Evolutionary conservation across 2,329 filamentous ascomycete genomes (phyloP).

Genomic region (Pseudomassariella vexata): DNA sequence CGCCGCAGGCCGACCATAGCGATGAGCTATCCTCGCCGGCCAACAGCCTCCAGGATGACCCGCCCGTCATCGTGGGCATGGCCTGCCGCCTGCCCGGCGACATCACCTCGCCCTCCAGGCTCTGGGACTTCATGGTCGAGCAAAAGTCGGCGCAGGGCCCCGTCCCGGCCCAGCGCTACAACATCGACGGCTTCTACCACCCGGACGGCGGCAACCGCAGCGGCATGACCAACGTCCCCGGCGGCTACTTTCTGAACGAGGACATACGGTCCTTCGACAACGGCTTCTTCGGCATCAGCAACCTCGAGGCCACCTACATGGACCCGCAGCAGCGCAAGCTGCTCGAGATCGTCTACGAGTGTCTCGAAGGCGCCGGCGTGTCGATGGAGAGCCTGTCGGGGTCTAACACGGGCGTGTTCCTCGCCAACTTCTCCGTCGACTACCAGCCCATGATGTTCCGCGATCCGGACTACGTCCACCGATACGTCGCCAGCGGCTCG

Average conservation of each 20-base stretch:
- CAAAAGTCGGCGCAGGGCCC: conserved; percentile 24
- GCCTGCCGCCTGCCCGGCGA: conserved; percentile 35
- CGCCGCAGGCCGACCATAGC: no score
- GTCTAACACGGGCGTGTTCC: background rate
- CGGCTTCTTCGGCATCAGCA: conserved; percentile 18
- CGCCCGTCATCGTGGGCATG: conserved; percentile 36
- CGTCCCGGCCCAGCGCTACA: conserved; percentile 25
- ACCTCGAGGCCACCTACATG: conserved; percentile 12
- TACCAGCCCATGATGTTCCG: conserved; percentile 10
- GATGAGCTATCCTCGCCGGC: no score
- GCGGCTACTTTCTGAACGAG: conserved; percentile 33
- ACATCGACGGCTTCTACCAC: conserved; percentile 30
- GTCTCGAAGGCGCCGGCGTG: conserved; percentile 20
- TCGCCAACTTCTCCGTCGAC: conserved; percentile 12
- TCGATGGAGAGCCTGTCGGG: conserved; percentile 7
- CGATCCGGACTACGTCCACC: conserved; percentile 14
- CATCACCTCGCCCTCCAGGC: conserved; percentile 22
- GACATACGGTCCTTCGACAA: conserved; percentile 29
- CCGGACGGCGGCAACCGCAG: conserved; percentile 27
- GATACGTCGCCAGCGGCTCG: conserved; percentile 11
- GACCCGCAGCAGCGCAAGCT: conserved; percentile 20
- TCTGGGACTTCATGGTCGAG: conserved; percentile 30
- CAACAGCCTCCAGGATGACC: conserved; percentile 14
- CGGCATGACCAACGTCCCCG: conserved; percentile 20
- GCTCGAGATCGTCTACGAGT: conserved; percentile 23